Evolutionary conservation across 192 early-diverging fungal species (phyloP).

Genomic region (Backusella psychrophila): DNA sequence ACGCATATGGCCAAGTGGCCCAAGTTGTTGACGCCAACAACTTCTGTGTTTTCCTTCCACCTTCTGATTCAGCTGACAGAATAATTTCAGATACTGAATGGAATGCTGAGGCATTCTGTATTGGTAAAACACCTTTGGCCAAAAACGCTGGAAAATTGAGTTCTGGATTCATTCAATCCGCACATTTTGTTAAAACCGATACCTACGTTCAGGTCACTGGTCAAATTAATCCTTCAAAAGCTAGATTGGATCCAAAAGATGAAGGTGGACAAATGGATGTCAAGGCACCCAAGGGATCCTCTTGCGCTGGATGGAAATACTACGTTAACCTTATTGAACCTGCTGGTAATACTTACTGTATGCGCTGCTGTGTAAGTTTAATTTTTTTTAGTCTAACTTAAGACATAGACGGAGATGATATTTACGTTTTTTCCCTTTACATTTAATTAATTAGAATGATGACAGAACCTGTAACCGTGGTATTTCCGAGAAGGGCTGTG

Average conservation of each 20-base stretch:
- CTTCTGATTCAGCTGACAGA: slow-evolving; percentile 30
- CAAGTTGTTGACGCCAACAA: slow-evolving; percentile 33
- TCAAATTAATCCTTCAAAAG: slow-evolving; percentile 38
- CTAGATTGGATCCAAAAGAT: slow-evolving; percentile 29
- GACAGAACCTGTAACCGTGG: slow-evolving; percentile 40
- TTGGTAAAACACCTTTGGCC: slow-evolving; percentile 27
- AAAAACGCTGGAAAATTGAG: slow-evolving; percentile 39
- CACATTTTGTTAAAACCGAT: slow-evolving; percentile 38
- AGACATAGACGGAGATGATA: not conserved
- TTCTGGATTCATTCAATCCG: slow-evolving; percentile 45
- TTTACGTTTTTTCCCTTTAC: not conserved
- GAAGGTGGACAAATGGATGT: slow-evolving; percentile 53
- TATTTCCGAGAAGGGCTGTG: slow-evolving; percentile 45
- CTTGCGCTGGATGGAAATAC: slow-evolving; percentile 43
- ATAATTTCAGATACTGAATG: slow-evolving; percentile 44
- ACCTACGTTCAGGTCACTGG: slow-evolving; percentile 56
- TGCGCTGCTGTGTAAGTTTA: slow-evolving; percentile 46
- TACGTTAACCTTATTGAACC: slow-evolving; percentile 58
- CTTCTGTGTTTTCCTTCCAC: slow-evolving; percentile 46
- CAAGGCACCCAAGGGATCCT: slow-evolving; percentile 38
- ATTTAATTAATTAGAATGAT: slow-evolving; percentile 25
- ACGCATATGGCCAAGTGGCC: slow-evolving; percentile 16
- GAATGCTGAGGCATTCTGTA: slow-evolving; percentile 45
- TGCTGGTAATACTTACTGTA: slow-evolving; percentile 43
- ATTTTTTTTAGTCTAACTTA: not conserved